Conservation (phyloP, 768 basidiomycete species). For the Pleurotus ostreatus region DNA sequence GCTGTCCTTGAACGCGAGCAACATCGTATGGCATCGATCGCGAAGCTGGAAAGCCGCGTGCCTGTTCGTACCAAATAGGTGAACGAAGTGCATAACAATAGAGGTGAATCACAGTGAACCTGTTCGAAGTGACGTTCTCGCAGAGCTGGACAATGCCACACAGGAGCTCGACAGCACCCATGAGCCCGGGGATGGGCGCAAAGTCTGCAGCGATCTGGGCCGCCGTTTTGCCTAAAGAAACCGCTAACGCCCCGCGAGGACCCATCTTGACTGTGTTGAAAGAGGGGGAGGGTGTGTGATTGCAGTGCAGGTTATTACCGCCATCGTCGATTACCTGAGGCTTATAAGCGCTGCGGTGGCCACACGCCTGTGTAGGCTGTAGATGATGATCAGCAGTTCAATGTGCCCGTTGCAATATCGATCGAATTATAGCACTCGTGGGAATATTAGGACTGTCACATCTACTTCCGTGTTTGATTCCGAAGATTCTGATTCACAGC, state of each 20-base stretch:
- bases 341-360: too few species aligned
- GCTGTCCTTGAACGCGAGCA: constrained; percentile 7
- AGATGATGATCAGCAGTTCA: not conserved
- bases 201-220: constrained; percentile 46
- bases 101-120: constrained; percentile 23
- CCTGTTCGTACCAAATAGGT: not conserved
- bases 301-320: not conserved
- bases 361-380: not conserved
- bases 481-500: not conserved
- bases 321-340: too few species aligned
- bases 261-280: not conserved
- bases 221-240: constrained; percentile 25
- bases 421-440: not conserved
- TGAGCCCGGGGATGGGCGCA: constrained; percentile 44
- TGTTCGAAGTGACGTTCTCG: constrained; percentile 44
- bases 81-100: not conserved
- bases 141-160: constrained; percentile 42
- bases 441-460: not conserved
- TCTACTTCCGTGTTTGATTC: not conserved
- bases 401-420: not conserved
- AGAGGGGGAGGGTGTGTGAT: not conserved
- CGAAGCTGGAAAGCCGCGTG: constrained; percentile 8
- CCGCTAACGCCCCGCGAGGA: not conserved
- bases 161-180: constrained; percentile 35
- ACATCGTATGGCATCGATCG: constrained; percentile 12